Base-by-base conservation (phyloP, 2,329 filamentous ascomycete species). In the Cladophialophora immunda region DNA sequence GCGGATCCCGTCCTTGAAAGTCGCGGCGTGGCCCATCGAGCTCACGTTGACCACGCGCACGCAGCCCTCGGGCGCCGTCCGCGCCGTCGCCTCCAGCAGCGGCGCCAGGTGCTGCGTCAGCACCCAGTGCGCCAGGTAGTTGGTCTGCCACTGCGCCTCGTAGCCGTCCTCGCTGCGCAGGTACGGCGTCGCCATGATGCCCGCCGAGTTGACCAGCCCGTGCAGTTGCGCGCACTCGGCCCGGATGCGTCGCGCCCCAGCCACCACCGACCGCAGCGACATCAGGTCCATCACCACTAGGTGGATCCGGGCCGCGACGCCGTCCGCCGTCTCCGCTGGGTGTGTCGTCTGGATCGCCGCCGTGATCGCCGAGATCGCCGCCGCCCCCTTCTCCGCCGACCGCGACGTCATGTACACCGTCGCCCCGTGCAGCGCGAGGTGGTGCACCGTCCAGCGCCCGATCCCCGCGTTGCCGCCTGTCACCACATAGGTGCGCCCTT, bases 401-500 rank as follows among this genome's bases (percentile, higher is more conserved):
- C 78, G 74, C 9, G 78, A 81, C 29, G 74, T 77, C 8, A 81
- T 72, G 55, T 75, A 81, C 19, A 81, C 75, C 25, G 77, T 76
- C 72, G 82, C 69, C 71, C 79, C 73, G 67, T 82, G 81, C 58
- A 76, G 76, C 9, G 80, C 78, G 7, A 84, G 75, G 3, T 78
- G 76, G 13, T 79, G 70, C 45, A 83, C 74, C 4, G 79, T 79
- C 63, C 78, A 76, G 64, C 77, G 79, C 27, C 85, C 84, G 0
- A 86, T 78, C 0, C 84, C 84, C n/a, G 78, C 75, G 63, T 83
- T 86, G 72, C 72, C 81, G 52, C 83, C 83, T 0, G 83, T 85
- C 38, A 85, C 77, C 27, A 85, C 75, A 63, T 76, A 82, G 15
- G 82, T 77, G 72, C 79, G 81, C 27, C 78, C 81, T 30, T 71